Base-by-base conservation (phyloP, 2,329 filamentous ascomycete genomes). In the Penicillium glabrum region DNA sequence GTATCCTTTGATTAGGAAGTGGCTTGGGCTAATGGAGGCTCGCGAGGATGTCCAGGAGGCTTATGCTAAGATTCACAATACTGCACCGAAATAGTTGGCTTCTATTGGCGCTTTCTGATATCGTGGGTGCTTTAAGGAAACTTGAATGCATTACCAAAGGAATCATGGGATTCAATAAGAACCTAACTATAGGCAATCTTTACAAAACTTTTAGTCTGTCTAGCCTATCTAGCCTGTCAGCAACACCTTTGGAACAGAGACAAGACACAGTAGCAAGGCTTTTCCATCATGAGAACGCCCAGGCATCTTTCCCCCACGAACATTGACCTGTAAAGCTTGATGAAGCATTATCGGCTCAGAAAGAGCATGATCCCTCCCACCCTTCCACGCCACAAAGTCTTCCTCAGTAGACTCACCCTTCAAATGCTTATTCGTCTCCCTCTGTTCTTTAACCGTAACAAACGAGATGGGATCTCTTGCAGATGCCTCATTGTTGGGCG, bases 1-100 rank as follows among this genome's bases (percentile, higher is more conserved):
- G 11, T 77, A 79, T 54, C 74, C 75, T 1, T 63, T 61, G 16
- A 66, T 79, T n/a, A 60, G 63, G 45, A 74, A 72, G 61, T 79
- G 76, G 77, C 58, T 78, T 45, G 57, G 67, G 37, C 64, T 67
- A 7, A 70, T 79, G 60, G 67, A 60, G 9, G 67, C 63, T 19
- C 66, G 73, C 16, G 64, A 74, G 45, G 75, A 75, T 54, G 74
- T 80, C 5, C 72, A 73, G 63, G 69, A 70, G 47, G 77, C 75
- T 1, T 78, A 79, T 62, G 64, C 69, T 57, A 77, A 72, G 51
- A 54, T 72, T 33, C 31, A 58, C 51, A 51, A 48, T 13, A 31
- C n/a, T 6, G 9, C n/a, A 14, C n/a, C 27, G 3, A 55, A 56
- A 46, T 60, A 53, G 33, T 14, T 10, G 35, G 35, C n/a, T 39